Conservation (phyloP, 164 flowering plant species). For the Saururus chinensis region DNA sequence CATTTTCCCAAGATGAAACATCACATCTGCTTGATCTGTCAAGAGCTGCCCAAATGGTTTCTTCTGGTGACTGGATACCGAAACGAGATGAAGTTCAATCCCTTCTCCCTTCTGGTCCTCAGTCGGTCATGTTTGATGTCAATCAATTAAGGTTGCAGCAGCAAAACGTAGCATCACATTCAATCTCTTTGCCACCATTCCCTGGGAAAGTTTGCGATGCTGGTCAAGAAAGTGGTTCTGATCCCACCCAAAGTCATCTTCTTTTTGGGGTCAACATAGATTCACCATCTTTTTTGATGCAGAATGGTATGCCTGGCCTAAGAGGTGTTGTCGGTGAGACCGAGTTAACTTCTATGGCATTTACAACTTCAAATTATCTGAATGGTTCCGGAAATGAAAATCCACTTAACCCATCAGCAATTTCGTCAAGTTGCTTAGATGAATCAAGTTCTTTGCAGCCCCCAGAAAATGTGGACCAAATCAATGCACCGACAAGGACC, state of each 20-base stretch:
- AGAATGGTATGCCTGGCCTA: slow-evolving; percentile 50
- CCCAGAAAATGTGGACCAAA: slow-evolving; percentile 59
- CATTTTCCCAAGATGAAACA: slow-evolving; percentile 56
- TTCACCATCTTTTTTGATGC: slow-evolving; percentile 64
- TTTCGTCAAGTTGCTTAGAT: slow-evolving; percentile 58
- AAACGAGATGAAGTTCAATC: slow-evolving; percentile 58
- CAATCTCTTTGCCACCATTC: slow-evolving; percentile 69
- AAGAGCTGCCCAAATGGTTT: slow-evolving; percentile 24
- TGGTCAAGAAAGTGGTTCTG: slow-evolving; percentile 48
- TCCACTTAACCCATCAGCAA: slow-evolving; percentile 46
- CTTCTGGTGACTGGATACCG: slow-evolving; percentile 52
- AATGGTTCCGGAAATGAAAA: slow-evolving; percentile 42
- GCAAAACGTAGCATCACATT: slow-evolving; percentile 27
- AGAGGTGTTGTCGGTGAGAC: slow-evolving; percentile 43
- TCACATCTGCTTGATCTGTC: slow-evolving; percentile 45
- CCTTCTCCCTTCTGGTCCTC: slow-evolving; percentile 38
- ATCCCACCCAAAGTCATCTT: slow-evolving; percentile 50
- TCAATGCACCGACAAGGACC: slow-evolving; percentile 50
- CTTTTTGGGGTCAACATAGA: slow-evolving; percentile 79
- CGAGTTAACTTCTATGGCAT: slow-evolving; percentile 47
- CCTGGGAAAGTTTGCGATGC: slow-evolving; percentile 70
- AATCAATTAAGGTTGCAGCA: slow-evolving; percentile 45
- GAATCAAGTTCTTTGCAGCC: slow-evolving; percentile 76
- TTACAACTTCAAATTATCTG: slow-evolving; percentile 37
- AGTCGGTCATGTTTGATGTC: slow-evolving; percentile 31